These are phyloP conservation scores for Nymphaea colorata DNA, from an alignment of 164 flowering plant species.

Conservation along the genomic window DNA sequence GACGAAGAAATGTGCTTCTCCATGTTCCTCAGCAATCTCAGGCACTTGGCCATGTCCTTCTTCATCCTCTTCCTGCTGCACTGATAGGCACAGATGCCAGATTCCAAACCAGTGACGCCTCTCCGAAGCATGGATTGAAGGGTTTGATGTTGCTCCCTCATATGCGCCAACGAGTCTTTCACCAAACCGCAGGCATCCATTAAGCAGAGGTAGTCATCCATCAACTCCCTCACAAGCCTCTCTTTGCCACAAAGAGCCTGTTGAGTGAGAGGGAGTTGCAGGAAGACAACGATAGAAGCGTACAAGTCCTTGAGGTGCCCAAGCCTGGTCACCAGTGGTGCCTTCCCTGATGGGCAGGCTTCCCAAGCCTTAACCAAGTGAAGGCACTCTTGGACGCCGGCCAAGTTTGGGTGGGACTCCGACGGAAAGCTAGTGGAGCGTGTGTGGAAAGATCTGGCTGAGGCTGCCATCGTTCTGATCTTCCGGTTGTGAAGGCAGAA, in stretches of 20 bases:
- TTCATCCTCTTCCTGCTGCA: conserved; percentile 18
- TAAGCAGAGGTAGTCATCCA: conserved; percentile 24
- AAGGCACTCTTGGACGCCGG: background rate
- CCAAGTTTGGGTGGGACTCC: background rate
- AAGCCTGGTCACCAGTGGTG: background rate
- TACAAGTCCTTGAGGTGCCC: conserved; percentile 5
- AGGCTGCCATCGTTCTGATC: background rate
- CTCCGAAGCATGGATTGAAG: conserved; percentile 21
- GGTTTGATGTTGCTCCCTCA: conserved; percentile 18
- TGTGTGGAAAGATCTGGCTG: background rate
- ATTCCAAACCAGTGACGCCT: conserved; percentile 6
- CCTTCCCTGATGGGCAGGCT: background rate
- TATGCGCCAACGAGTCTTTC: conserved; percentile 16
- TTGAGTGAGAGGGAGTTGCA: conserved; percentile 12
- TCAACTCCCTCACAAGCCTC: conserved; percentile 16
- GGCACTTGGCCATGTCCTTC: conserved; percentile 17
- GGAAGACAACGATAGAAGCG: conserved; percentile 9
- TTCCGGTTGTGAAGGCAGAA: background rate
- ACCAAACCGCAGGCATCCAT: conserved; percentile 19
- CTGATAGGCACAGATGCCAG: background rate
- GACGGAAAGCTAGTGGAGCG: background rate
- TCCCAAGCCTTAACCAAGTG: background rate
- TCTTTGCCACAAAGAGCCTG: conserved; percentile 6
- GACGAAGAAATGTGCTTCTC: background rate
- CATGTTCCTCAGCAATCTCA: background rate